These are phyloP conservation scores for Exophiala sp. DNA, from an alignment of 2,329 filamentous ascomycete genomes.

Conservation along the genomic window DNA sequence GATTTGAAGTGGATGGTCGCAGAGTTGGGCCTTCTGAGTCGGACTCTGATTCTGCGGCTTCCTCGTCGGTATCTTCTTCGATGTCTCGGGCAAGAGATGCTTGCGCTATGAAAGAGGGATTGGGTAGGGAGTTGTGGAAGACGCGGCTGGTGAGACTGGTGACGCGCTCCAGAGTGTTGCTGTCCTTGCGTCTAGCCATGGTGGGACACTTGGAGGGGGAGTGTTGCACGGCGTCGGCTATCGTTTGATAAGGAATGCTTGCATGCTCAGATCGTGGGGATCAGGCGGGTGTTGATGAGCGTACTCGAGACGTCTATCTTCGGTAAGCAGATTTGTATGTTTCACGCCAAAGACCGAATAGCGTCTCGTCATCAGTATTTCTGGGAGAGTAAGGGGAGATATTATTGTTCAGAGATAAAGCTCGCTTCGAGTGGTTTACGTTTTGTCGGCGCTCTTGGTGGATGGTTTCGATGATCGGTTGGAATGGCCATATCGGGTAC, in stretches of 20 bases:
- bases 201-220: not conserved
- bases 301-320: not conserved
- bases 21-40: slow-evolving; percentile 41
- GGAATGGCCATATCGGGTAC: not conserved
- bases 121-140: slow-evolving; percentile 47
- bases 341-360: not conserved
- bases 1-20: slow-evolving; percentile 38
- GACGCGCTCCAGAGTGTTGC: slow-evolving; percentile 21
- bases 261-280: slow-evolving; percentile 11
- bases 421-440: not conserved
- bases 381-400: not conserved
- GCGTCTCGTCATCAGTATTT: not conserved
- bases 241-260: not conserved
- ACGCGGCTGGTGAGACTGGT: slow-evolving; percentile 21
- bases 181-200: slow-evolving; percentile 17
- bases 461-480: not conserved
- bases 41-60: slow-evolving; percentile 29
- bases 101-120: slow-evolving; percentile 64
- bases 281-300: not conserved
- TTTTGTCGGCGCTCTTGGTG: not conserved
- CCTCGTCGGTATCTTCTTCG: slow-evolving; percentile 59
- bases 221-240: not conserved
- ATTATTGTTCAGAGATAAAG: not conserved
- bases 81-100: slow-evolving; percentile 64
- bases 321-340: not conserved